Base-by-base conservation (phyloP, 2,329 filamentous ascomycete species). In the Colletotrichum sp. region DNA sequence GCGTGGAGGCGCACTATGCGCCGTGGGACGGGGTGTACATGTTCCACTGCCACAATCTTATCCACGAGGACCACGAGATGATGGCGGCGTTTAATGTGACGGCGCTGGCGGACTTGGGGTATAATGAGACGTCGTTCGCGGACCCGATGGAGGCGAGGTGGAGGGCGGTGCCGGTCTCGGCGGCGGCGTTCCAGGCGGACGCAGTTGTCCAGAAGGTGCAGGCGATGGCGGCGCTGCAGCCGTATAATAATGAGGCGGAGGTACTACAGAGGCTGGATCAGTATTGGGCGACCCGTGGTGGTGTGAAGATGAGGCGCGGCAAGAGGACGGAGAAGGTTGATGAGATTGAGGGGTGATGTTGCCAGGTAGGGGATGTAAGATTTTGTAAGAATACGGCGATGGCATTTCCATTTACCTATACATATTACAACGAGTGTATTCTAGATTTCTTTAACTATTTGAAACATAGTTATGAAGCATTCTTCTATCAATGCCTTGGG, bases 1-100 rank as follows among this genome's bases (percentile, higher is more conserved):
- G 85, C 7, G 88, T 90, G 1, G 84, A 89, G 55, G 89, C 89
- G 3, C 84, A 87, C 78, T 91, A 88, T 78, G 86, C 86, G 5
- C 89, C 89, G 0, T 90, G 87, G 86, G 86, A 88, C 69, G 91
- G 90, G 10, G 82, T 87, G 4, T 88, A 88, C 82, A 87, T 87
- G 86, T 87, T 88, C 82, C 86, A 88, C 79, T 88, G 86, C 79
- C 86, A 88, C 78, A 88, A 88, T 71, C 80, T 87, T 24, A 82
- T 87, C 63, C 86, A 88, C 75, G 86, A 88, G 79, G 86, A 88
- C 69, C 80, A 84, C 69, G 85, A 86, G 67, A 88, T 88, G 86
- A 87, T 88, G 86, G 86, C 83, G 1, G 85, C 85, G 4, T 88
- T 88, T 80, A 87, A 87, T 75, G 85, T 87, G 13, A 85, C 85